Conservation (phyloP, 768 basidiomycete genomes). For the Kwoniella pini region DNA sequence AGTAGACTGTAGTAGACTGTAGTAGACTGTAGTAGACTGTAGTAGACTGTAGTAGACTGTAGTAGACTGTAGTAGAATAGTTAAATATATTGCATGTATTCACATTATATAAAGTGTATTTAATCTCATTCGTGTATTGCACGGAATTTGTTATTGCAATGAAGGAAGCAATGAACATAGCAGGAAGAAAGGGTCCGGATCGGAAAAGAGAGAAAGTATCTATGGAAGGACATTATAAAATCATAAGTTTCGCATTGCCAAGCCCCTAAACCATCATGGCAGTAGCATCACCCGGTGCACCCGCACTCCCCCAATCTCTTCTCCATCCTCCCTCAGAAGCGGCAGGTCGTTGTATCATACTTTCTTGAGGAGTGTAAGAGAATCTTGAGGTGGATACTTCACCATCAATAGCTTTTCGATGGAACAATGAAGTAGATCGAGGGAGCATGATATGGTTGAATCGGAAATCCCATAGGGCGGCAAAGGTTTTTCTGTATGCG, state of each 20-base stretch:
- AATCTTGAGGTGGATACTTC: slow-evolving; percentile 24
- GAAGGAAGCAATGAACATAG: no score
- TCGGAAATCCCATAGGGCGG: slow-evolving; percentile 62
- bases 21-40: no score
- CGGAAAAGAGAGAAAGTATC: no score
- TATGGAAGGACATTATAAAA: no score
- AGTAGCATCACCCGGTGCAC: slow-evolving; percentile 41
- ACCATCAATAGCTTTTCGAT: slow-evolving; percentile 26
- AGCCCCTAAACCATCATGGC: slow-evolving; percentile 27
- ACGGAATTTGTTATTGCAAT: no score
- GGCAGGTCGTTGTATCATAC: slow-evolving; percentile 35
- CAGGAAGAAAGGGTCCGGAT: no score
- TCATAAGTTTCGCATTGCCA: background rate
- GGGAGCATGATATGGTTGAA: slow-evolving; percentile 66
- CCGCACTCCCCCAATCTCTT: slow-evolving; percentile 21
- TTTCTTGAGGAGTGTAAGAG: slow-evolving; percentile 36
- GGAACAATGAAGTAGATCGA: slow-evolving; percentile 53
- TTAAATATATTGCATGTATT: no score
- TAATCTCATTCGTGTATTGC: no score
- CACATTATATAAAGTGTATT: no score
- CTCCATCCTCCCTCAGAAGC: slow-evolving; percentile 43
- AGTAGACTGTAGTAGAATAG: no score
- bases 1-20: no score
- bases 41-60: no score
- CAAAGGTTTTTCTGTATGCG: slow-evolving; percentile 64